phyloP scores from a whole-genome alignment of 2,329 filamentous ascomycete species.

The Penicillium italicum region DNA sequence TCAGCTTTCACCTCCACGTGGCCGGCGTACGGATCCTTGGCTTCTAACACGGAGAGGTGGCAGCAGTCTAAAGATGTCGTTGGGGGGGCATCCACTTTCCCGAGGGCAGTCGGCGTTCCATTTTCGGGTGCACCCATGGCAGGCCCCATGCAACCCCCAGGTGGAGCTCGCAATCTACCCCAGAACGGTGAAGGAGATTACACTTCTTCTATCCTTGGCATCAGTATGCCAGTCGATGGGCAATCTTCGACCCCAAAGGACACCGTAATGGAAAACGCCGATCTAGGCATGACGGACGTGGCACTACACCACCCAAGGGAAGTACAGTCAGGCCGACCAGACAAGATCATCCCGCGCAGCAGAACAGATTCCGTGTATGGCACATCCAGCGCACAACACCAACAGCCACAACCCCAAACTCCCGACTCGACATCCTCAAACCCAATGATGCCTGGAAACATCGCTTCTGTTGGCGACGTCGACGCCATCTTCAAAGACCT shows the following conservation, averaged over 20 bases:
- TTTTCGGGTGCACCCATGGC: conserved; percentile 1
- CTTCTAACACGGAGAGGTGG: conserved; percentile 30
- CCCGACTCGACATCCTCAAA: conserved; percentile 35
- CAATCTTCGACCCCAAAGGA: conserved; percentile 35
- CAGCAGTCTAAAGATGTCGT: conserved; percentile 20
- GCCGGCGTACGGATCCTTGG: conserved; percentile 35
- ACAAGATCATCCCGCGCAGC: conserved; percentile 19
- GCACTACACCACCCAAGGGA: conserved; percentile 18
- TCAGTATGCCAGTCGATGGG: conserved; percentile 32
- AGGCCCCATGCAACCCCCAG: conserved; percentile 11
- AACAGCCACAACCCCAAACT: conserved; percentile 29
- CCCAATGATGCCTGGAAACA: conserved; percentile 15
- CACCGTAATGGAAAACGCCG: conserved; percentile 28
- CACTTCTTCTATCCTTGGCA: conserved; percentile 31
- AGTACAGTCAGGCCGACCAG: conserved; percentile 9
- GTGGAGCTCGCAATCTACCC: conserved; percentile 8
- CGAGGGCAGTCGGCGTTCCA: not conserved
- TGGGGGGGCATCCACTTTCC: conserved; percentile 9
- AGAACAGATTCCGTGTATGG: conserved; percentile 20
- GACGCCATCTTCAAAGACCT: conserved; percentile 47
- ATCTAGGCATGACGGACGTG: conserved; percentile 25
- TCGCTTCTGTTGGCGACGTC: conserved; percentile 28
- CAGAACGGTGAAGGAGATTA: conserved; percentile 21
- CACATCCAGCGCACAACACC: conserved; percentile 14
- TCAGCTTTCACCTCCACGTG: conserved; percentile 27